phyloP scores from a whole-genome alignment of 2,329 filamentous ascomycete species.

The Penicillium occitanis region DNA sequence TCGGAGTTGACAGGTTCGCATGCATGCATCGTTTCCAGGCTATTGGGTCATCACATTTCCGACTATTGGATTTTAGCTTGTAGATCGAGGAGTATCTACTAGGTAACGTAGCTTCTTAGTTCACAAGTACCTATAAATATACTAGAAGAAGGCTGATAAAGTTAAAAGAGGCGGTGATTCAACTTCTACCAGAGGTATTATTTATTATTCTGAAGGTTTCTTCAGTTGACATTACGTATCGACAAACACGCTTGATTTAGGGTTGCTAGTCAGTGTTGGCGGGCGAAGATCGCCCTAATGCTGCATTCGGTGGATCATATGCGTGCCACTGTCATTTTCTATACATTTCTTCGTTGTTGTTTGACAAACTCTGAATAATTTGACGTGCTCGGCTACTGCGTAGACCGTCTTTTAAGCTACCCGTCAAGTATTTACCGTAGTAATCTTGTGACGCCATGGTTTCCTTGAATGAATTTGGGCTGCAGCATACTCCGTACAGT shows the following conservation, averaged over 20 bases:
- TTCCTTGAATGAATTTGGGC: not conserved
- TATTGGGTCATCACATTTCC: not conserved
- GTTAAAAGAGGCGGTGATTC: not conserved
- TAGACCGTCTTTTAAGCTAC: not conserved
- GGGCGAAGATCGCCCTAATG: not conserved
- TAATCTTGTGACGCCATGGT: not conserved
- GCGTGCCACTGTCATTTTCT: not conserved
- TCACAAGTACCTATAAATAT: not conserved
- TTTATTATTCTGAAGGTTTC: not conserved
- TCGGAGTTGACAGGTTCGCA: not conserved
- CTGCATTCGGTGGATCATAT: not conserved
- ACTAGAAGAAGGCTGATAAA: not conserved
- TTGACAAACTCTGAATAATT: not conserved
- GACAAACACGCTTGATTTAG: not conserved
- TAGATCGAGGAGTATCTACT: not conserved
- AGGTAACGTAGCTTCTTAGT: not conserved
- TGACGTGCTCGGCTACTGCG: not conserved
- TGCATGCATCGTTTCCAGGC: not conserved
- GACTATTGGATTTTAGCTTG: not conserved
- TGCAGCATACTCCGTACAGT: not conserved
- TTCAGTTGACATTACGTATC: not conserved
- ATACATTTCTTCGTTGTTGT: not conserved
- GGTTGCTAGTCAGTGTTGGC: not conserved
- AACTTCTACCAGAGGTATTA: not conserved
- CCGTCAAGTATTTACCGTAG: not conserved